Base-by-base conservation (phyloP, 352 stramenopile genomes). In the Phytophthora kernoviae region DNA sequence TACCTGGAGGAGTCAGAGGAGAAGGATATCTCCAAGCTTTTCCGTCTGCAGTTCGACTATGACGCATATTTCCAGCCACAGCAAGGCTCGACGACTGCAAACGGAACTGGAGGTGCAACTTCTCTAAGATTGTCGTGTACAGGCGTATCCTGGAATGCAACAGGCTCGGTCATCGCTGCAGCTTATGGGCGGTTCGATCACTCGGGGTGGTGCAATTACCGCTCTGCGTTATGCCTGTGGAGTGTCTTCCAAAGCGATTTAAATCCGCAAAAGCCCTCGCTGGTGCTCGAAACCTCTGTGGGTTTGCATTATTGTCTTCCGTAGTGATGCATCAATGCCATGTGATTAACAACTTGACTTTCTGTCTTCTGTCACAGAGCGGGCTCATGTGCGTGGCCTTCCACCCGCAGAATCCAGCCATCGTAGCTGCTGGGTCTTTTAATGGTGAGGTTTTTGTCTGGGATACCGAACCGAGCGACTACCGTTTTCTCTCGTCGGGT, bases 321-420 rank as follows among this genome's bases (percentile, higher is more conserved):
- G n/a, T n/a, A n/a, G 33, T 34, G 36, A 1, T 41, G 26, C n/a
- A n/a, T n/a, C n/a, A 32, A 10, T 24, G 20, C 20, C 39, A 15
- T 32, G 42, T 26, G 5, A 0, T 34, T 48, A 9, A 15, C 1
- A 44, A n/a, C 12, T 26, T 58, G 12, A 43, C 9, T 3, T 39
- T 17, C 39, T 30, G 12, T 14, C 1, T 44, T 37, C 15, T 14
- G 2, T 39, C 36, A n/a, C 39, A 91, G 79, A 93, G 84, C 52
- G 90, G 87, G 5, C 72, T 97, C 22, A 94, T 96, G 87, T 95
- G 84, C 54, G 87, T 96, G 15, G 77, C 75, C 17, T 95, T 83
- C 54, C 89, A 97, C 58, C 89, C 89, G 10, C 83, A 79, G 56
- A 91, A 89, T 32, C 88, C 88, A 17, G 83, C 87, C 4, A 43